Percentiles rank a stretch among this genome's conserved stretches.
These are phyloP conservation scores for Litchi chinensis DNA, from an alignment of 345 rosid species.

Conservation along the genomic window DNA sequence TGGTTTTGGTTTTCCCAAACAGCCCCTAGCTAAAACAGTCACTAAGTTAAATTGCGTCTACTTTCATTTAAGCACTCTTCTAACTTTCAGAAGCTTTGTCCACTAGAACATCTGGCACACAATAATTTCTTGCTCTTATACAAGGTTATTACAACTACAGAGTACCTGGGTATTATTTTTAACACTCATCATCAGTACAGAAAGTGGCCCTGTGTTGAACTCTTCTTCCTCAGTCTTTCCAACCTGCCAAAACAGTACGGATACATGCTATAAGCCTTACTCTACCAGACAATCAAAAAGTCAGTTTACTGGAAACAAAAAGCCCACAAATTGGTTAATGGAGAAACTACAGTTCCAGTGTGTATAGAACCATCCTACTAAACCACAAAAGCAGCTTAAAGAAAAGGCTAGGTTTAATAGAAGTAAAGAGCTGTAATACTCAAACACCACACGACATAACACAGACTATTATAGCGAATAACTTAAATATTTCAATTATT, in stretches of 20 bases:
- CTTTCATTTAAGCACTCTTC: neutral
- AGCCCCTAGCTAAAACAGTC: neutral
- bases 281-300: neutral
- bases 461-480: neutral
- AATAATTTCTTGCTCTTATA: neutral
- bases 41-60: neutral
- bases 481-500: neutral
- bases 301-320: neutral
- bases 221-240: constrained; percentile 89
- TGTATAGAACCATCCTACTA: neutral
- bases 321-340: neutral
- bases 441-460: neutral
- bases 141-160: neutral
- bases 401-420: neutral
- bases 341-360: neutral
- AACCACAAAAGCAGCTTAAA: neutral
- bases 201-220: constrained; percentile 94
- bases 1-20: constrained; percentile 9
- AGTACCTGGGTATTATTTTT: constrained; percentile 92
- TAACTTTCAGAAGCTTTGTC: constrained; percentile 3
- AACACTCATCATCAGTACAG: constrained; percentile 95
- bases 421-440: neutral
- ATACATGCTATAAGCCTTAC: neutral
- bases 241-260: constrained; percentile 25
- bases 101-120: neutral